Base-by-base conservation (phyloP, 164 flowering plant genomes). In the Stephania yunnanensis region DNA sequence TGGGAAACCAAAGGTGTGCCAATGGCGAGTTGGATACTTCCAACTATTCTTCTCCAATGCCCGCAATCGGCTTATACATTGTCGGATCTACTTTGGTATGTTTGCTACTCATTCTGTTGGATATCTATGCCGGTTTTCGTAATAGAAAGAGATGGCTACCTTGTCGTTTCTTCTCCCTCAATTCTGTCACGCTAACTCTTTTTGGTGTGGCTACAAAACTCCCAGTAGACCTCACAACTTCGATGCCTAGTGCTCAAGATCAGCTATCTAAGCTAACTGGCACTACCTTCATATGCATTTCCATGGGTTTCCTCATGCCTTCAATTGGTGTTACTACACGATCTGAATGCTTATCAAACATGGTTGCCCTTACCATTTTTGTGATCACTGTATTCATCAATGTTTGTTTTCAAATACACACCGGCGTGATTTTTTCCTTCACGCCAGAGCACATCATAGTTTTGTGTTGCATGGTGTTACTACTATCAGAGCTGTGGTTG, bases 141-240 rank as follows among this genome's bases (percentile, higher is more conserved):
- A 9, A 22, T 65, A 65, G 12, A 22, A 73, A 45, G 50, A 64
- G 50, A 42, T 73, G 75, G 75, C 10, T 73, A 42, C 75, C 75
- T n/a, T 73, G 75, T 73, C 66, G 4, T 22, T 66, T 48, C 7
- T 74, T 74, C 58, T 65, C 64, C 25, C 58, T 74, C 20, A 74
- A 30, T 42, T 66, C 76, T 17, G 10, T 74, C 50, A 74, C 68
- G 6, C 12, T 65, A 6, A 66, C 71, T 9, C 46, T 74, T 67
- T 63, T 74, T 22, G 7, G 71, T 5, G 25, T 67, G 11, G 46
- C 71, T 29, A 46, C 76, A 20, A 74, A 74, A 30, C 42, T 74
- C 13, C 71, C 76, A 2, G 71, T 74, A 12, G 76, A 74, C 48
- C 76, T 74, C 36, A 74, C 76, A n/a, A 74, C 76, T 1, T 10